Evolutionary conservation across 1,284 basidiomycete species (phyloP), one percentile per base, ranked within the genome.

Genomic region (Ganoderma multipileum): DNA sequence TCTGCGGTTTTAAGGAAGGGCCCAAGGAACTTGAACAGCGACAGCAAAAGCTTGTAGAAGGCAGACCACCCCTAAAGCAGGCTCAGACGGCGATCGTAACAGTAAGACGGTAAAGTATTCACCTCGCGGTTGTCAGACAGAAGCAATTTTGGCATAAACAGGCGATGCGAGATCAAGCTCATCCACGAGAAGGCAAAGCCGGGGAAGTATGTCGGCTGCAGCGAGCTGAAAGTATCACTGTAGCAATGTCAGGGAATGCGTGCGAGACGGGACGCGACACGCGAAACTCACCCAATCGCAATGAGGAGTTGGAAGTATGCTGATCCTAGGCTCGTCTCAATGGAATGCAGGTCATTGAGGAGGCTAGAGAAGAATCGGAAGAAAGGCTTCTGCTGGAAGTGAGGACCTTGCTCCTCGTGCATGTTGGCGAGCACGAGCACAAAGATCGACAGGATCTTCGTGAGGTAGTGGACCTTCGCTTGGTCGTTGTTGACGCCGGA

Each of bases 121-220:
- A 92, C 91, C 85, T 96, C 95, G 65, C 93, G 88, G 78, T 95
- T 94, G 78, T 94, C 91, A 30, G 92, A 89, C 55, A 91, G 81
- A 39, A 99, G 86, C 65, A 99, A 82, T 81, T 98, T 98, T 18
- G 98, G 96, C 95, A 99, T 97, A 86, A 99, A 98, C 64, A 97
- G 84, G 65, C 97, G 88, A 81, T 99, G 98, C 57, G 97, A 98
- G 75, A 99, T 92, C 63, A 99, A 86, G 74, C 93, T 94, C 86
- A 99, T 91, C 98, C 98, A 99, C 38, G 96, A 97, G 82, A 98
- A 99, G 2, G 97, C 94, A 80, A 99, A 99, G 47, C 96, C 94
- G 9, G 98, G 98, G 85, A 99, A 99, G 82, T 97, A 97, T 6
- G 91, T 93, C 3, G 98, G 98, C 81, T 99, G 97, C 70, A 98